A percentile compares a stretch with the other conserved stretches of the same genome.
These are phyloP conservation scores for Daldinia sp. DNA, from an alignment of 2,329 filamentous ascomycete genomes.

Conservation along the genomic window DNA sequence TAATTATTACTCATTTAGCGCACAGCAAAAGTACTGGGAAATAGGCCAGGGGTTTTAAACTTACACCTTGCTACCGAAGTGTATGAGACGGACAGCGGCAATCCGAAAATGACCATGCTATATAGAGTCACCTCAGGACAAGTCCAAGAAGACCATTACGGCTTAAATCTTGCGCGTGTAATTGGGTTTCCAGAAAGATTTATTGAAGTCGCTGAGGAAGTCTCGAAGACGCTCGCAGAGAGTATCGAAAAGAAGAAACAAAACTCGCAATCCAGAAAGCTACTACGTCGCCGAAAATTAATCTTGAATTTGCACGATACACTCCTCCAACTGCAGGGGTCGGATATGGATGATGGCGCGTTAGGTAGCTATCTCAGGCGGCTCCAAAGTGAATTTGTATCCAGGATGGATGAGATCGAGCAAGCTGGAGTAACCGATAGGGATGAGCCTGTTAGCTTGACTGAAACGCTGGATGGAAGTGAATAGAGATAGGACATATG, in stretches of 20 bases:
- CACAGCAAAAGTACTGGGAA: conserved; percentile 75
- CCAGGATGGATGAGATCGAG: conserved; percentile 76
- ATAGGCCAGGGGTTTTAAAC: conserved; percentile 83
- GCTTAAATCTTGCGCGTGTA: conserved; percentile 81
- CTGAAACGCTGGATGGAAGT: conserved; percentile 5
- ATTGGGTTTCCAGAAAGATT: conserved; percentile 78
- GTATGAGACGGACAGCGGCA: conserved; percentile 60
- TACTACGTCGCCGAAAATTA: conserved; percentile 76
- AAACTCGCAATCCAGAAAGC: conserved; percentile 67
- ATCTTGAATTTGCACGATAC: conserved; percentile 80
- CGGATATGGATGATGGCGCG: conserved; percentile 72
- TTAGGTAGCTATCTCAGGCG: conserved; percentile 73
- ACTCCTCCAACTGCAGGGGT: conserved; percentile 74
- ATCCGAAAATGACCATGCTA: conserved; percentile 81
- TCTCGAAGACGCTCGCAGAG: conserved; percentile 72
- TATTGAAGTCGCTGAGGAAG: conserved; percentile 73
- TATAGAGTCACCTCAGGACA: conserved; percentile 84
- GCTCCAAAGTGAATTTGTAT: conserved; percentile 80
- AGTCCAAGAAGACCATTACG: conserved; percentile 80
- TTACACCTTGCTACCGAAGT: conserved; percentile 83
- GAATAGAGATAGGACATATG: background rate
- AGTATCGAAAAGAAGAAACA: conserved; percentile 69
- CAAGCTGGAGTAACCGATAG: background rate
- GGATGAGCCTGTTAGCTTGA: background rate
- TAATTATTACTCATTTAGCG: conserved; percentile 19